A percentile compares a stretch with the other conserved stretches of the same genome.
Evolutionary conservation across 2,329 filamentous ascomycete species (phyloP).

Genomic region (Aspergillus arachidicola): DNA sequence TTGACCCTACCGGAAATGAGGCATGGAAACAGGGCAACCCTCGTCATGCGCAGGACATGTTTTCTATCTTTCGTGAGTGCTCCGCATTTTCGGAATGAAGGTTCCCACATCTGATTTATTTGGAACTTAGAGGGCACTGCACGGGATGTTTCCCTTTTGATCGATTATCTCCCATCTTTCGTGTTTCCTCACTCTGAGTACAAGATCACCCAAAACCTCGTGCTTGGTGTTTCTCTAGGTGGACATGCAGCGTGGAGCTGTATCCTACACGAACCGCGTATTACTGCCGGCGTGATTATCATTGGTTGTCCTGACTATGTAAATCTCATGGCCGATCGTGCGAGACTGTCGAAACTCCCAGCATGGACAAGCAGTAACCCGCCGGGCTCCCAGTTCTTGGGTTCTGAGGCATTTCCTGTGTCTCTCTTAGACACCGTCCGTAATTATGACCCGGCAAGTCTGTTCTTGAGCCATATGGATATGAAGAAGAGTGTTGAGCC

Average conservation of each 20-base stretch:
- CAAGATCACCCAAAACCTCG: conserved; percentile 65
- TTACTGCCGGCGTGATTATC: conserved; percentile 76
- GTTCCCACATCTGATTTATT: not conserved
- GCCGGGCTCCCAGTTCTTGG: conserved; percentile 67
- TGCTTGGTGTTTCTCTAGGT: conserved; percentile 81
- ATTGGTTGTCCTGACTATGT: conserved; percentile 91
- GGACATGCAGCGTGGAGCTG: conserved; percentile 87
- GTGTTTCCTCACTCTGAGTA: conserved; percentile 60
- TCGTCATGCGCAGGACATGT: conserved; percentile 90
- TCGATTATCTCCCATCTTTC: conserved; percentile 78
- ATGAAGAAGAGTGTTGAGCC: conserved; percentile 23
- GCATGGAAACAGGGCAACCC: conserved; percentile 79
- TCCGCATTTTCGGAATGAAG: not conserved
- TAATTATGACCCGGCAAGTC: conserved; percentile 72
- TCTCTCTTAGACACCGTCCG: conserved; percentile 66
- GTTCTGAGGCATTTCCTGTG: conserved; percentile 74
- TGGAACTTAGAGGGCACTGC: conserved; percentile 62
- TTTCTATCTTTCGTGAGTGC: conserved; percentile 67
- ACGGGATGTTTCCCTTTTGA: conserved; percentile 71
- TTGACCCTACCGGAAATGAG: conserved; percentile 70
- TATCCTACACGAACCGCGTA: conserved; percentile 74
- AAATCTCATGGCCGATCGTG: conserved; percentile 78
- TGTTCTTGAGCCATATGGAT: conserved; percentile 63
- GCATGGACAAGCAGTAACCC: conserved; percentile 61
- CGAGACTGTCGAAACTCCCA: conserved; percentile 66